Percentiles rank a stretch among this genome's conserved stretches.
phyloP scores from a whole-genome alignment of 139 green algal genomes.

The Chloropicon primus region DNA sequence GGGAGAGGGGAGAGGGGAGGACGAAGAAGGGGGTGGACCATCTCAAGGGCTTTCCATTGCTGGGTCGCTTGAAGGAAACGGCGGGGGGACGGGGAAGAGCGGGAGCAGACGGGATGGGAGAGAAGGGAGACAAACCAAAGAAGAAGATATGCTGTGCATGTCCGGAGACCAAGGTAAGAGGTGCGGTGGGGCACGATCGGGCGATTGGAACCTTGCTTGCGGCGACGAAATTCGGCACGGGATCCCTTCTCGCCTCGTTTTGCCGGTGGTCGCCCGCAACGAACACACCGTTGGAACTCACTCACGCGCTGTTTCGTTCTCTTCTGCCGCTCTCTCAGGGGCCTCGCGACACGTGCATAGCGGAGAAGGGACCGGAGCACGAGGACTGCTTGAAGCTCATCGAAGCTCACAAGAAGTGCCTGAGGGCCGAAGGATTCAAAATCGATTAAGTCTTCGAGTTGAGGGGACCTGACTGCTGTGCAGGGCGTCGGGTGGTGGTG shows the following conservation, averaged over 20 bases:
- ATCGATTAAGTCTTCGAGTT: too few relatives aligned
- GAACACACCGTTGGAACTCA: too few relatives aligned
- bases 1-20: neutral
- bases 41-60: too few relatives aligned
- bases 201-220: too few relatives aligned
- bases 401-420: slow-evolving; percentile 78
- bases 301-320: neutral
- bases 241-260: too few relatives aligned
- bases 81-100: neutral
- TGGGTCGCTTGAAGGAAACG: too few relatives aligned
- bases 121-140: slow-evolving; percentile 26
- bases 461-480: too few relatives aligned
- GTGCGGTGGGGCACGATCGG: too few relatives aligned
- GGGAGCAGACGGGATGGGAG: neutral
- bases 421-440: slow-evolving; percentile 79
- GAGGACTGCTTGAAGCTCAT: slow-evolving; percentile 43
- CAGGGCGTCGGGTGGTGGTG: too few relatives aligned
- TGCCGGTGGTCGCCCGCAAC: too few relatives aligned
- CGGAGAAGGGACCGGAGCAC: slow-evolving; percentile 23
- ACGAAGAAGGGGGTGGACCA: too few relatives aligned
- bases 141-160: slow-evolving; percentile 92
- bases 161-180: slow-evolving; percentile 72
- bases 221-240: too few relatives aligned
- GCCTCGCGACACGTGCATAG: slow-evolving; percentile 49
- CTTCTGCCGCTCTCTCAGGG: slow-evolving; percentile 17